phyloP scores from a whole-genome alignment of 106 monocot genomes.

The Dendrobium huoshanense region DNA sequence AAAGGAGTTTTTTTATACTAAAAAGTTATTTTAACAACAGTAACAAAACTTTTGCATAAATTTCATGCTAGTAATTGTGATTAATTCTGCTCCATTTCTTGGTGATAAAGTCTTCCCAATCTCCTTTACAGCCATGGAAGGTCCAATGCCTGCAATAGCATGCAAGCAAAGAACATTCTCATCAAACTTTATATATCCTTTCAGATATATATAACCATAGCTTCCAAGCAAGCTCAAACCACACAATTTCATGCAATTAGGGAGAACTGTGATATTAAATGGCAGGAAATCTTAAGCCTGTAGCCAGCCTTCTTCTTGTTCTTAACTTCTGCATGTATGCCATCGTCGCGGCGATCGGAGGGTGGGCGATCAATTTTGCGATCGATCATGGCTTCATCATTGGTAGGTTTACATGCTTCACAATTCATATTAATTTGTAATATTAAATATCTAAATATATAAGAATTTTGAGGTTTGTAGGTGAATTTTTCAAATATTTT shows the following conservation, averaged over 20 bases:
- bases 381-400: constrained; percentile 72
- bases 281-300: constrained; percentile 21
- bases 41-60: no score
- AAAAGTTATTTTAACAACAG: no score
- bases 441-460: no score
- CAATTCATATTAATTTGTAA: background rate
- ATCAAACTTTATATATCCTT: background rate
- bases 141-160: background rate
- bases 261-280: background rate
- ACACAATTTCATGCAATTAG: background rate
- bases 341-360: constrained; percentile 47
- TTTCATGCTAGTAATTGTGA: background rate
- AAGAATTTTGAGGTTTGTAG: no score
- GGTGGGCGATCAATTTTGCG: constrained; percentile 70
- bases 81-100: constrained; percentile 12
- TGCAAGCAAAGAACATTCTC: constrained; percentile 25
- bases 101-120: background rate
- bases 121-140: background rate
- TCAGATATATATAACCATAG: background rate
- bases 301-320: constrained; percentile 35
- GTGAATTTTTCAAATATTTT: no score
- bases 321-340: constrained; percentile 82
- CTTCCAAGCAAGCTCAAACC: no score
- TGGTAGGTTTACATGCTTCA: constrained; percentile 18
- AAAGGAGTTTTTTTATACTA: no score